Percentiles rank a stretch among this genome's conserved stretches.
These are phyloP conservation scores for Sphagnum tenellum DNA, from an alignment of 225 moss, liverwort and hornwort species.

Conservation along the genomic window DNA sequence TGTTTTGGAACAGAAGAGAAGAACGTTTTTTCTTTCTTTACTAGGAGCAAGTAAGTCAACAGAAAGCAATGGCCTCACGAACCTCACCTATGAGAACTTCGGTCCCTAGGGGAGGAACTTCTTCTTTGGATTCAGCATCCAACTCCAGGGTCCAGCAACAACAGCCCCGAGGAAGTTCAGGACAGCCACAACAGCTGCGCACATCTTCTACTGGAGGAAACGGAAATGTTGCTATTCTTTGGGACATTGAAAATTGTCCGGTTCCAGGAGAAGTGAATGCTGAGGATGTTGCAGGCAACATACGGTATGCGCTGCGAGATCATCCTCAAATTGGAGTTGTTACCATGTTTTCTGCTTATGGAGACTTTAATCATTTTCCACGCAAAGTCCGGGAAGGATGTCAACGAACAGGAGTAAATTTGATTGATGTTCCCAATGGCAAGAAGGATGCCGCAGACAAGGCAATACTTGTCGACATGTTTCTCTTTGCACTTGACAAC, in stretches of 20 bases:
- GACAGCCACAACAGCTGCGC: conserved; percentile 12
- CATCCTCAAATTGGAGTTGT: conserved; percentile 83
- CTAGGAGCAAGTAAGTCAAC: too few species aligned
- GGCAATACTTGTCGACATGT: conserved; percentile 44
- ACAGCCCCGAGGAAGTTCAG: conserved; percentile 33
- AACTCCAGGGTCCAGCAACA: conserved; percentile 44
- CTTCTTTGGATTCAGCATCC: conserved; percentile 22
- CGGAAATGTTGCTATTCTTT: conserved; percentile 74
- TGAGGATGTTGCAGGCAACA: conserved; percentile 89
- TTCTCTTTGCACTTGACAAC: conserved; percentile 39
- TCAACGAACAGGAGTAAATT: conserved; percentile 87
- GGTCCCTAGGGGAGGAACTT: conserved; percentile 5
- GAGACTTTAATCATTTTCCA: conserved; percentile 83
- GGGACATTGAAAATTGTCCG: conserved; percentile 97
- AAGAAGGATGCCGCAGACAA: conserved; percentile 46
- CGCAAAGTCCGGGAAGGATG: conserved; percentile 89
- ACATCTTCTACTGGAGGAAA: not conserved
- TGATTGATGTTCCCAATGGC: conserved; percentile 86
- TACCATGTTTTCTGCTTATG: conserved; percentile 89
- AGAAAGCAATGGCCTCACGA: too few species aligned
- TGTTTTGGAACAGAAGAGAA: too few species aligned
- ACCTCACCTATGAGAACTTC: too few species aligned
- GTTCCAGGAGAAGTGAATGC: conserved; percentile 86
- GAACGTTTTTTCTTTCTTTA: too few species aligned
- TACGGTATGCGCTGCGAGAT: conserved; percentile 63